Evolutionary conservation across 2,329 filamentous ascomycete species (phyloP).

Genomic region (Corinectria fuckeliana): DNA sequence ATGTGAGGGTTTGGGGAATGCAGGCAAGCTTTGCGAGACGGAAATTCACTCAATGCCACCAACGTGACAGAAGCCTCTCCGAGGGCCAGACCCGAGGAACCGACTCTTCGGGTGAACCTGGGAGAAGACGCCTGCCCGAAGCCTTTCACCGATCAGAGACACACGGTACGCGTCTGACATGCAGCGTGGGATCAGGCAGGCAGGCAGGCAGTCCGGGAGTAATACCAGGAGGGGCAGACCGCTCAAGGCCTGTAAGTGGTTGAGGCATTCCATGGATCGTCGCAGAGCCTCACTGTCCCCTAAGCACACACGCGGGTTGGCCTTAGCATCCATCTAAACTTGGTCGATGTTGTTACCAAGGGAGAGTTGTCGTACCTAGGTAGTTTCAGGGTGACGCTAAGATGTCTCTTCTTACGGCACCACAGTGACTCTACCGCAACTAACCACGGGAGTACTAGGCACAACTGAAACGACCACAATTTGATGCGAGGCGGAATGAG

Average conservation of each 20-base stretch:
- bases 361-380: too few species aligned
- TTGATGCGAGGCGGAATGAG: neutral
- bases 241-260: neutral
- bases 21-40: constrained; percentile 12
- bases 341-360: neutral
- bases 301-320: neutral
- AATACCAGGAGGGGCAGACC: too few species aligned
- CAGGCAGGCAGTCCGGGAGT: neutral
- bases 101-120: neutral
- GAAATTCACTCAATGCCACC: neutral
- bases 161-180: constrained; percentile 12
- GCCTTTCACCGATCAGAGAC: neutral
- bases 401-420: too few species aligned
- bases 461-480: neutral
- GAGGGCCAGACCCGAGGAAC: neutral
- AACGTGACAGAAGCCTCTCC: neutral
- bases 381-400: too few species aligned
- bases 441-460: too few species aligned
- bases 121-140: neutral
- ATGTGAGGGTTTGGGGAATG: neutral
- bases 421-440: too few species aligned
- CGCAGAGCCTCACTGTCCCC: constrained; percentile 14
- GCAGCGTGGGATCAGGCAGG: constrained; percentile 24
- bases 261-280: neutral
- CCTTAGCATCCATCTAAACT: neutral